Evolutionary conservation across 2,329 filamentous ascomycete genomes (phyloP).

Genomic region (Phaeomoniella chlamydospora): DNA sequence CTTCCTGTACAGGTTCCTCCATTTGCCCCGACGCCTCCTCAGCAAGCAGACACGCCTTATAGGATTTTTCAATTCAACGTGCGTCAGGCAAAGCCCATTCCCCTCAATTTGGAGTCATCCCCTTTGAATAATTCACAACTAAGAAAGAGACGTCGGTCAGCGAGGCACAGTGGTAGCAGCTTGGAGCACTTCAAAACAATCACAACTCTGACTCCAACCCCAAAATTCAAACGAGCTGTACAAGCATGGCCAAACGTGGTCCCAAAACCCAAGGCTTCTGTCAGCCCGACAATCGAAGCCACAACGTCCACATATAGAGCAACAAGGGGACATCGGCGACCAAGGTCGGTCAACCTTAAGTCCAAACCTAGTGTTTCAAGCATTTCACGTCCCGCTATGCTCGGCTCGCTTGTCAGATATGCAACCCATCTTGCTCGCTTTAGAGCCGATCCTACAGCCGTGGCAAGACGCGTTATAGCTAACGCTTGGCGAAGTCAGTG

Average conservation of each 20-base stretch:
- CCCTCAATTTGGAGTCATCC: background rate
- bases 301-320: too few species aligned
- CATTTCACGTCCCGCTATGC: background rate
- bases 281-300: too few species aligned
- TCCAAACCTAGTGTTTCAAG: background rate
- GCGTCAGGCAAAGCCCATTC: background rate
- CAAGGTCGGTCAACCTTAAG: background rate
- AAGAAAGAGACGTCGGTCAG: background rate
- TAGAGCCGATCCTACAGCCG: slow-evolving; percentile 9
- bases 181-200: background rate
- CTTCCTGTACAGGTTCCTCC: background rate
- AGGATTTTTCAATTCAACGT: background rate
- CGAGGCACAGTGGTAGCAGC: background rate
- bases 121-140: background rate
- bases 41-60: background rate
- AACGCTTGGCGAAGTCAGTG: slow-evolving; percentile 19
- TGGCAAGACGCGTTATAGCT: slow-evolving; percentile 17
- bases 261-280: background rate
- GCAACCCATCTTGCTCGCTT: slow-evolving; percentile 8
- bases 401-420: slow-evolving; percentile 11
- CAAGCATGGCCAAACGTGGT: background rate
- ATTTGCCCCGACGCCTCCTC: background rate
- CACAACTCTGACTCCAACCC: background rate
- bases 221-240: background rate
- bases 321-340: background rate